Base-by-base conservation (phyloP, 2,329 filamentous ascomycete species). In the Pyricularia grisea region DNA sequence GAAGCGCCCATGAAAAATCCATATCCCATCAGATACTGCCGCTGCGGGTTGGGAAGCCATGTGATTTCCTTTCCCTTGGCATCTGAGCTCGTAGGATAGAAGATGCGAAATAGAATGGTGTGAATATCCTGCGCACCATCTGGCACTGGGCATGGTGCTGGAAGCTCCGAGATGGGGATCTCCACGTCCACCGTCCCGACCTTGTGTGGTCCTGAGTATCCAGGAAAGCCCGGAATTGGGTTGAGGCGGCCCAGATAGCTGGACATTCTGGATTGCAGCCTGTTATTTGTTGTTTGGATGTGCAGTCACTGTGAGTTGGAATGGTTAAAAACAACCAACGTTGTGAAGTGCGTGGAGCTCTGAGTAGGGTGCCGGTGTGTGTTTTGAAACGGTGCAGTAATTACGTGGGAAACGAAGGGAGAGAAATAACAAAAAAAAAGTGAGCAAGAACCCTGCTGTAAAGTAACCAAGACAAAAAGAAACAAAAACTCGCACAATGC, bases 161-260 rank as follows among this genome's bases (percentile, higher is more conserved):
- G 76, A 6, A 90, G 80, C 66, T 87, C 84, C 31, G 84, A 82
- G 11, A 90, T 83, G 63, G 92, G 91, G 20, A 96, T 87, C 80
- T 97, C 93, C 72, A 94, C 84, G 74, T 96, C 92, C 72, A 92
- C 82, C 2, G 90, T 92, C 72, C 92, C 92, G 70, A 95, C 92
- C 74, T 88, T 87, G 81, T 92, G 89, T 0, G 91, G 90, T 0
- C 92, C 93, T 0, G 89, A 89, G 76, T 93, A 94, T 4, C 87
- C 81, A 4, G 92, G 90, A 70, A 96, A 93, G 1, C 83, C 78
- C 0, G 92, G 92, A 4, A 93, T 81, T 0, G 90, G 90, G 74
- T 85, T 92, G 73, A 92, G 78, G 64, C 81, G 81, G 17, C 84
- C 82, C n/a, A 87, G 74, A 70, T 84, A 81, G 11, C 81, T 78